phyloP scores from a whole-genome alignment of 257 asterid genomes.

The Lavandula angustifolia region DNA sequence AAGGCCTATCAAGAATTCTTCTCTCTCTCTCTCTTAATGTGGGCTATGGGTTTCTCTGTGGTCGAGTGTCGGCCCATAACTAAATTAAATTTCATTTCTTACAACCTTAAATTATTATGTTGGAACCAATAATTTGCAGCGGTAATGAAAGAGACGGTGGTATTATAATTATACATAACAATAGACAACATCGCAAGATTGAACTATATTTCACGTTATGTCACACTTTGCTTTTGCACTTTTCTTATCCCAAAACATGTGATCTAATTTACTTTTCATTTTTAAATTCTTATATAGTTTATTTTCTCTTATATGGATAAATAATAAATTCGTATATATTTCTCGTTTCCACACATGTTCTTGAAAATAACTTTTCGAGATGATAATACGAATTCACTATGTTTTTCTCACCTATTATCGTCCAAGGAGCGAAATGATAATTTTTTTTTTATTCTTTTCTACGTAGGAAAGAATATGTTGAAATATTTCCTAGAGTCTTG shows the following conservation, averaged over 20 bases:
- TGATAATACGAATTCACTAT: background rate
- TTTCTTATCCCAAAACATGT: conserved; percentile 27
- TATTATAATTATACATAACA: background rate
- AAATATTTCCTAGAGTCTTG: too few species aligned
- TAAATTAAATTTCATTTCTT: too few species aligned
- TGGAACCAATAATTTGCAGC: conserved; percentile 13
- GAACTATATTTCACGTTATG: conserved; percentile 37
- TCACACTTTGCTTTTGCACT: conserved; percentile 30
- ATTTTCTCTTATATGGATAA: background rate
- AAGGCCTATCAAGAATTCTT: conserved; percentile 20
- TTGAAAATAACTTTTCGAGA: background rate
- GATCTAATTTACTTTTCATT: conserved; percentile 19
- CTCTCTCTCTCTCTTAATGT: conserved; percentile 14
- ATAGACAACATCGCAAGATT: conserved; percentile 20
- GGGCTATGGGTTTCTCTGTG: too few species aligned
- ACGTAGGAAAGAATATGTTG: background rate
- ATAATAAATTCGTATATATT: background rate
- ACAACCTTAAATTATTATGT: background rate
- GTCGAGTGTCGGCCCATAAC: too few species aligned
- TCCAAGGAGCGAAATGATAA: too few species aligned
- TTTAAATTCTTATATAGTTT: background rate
- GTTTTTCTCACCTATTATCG: background rate
- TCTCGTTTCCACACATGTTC: background rate
- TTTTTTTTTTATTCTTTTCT: too few species aligned
- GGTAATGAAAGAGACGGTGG: background rate